Conservation (phyloP, 1,139 yeast species). For the Suhomyces yuchorum region DNA sequence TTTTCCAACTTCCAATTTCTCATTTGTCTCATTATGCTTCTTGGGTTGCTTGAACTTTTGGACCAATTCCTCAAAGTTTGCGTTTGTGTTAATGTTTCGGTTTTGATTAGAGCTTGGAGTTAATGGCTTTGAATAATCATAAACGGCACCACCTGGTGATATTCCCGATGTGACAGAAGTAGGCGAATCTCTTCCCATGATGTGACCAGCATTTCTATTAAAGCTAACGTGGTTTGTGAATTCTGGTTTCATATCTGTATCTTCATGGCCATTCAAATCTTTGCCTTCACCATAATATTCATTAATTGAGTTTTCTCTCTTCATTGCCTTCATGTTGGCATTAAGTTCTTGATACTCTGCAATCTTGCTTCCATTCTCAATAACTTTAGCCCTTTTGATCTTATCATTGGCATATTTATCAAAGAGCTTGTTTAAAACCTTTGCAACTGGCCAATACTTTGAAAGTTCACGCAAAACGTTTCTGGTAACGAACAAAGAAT, state of each 20-base stretch:
- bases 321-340: constrained; percentile 32
- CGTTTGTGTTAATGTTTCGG: background rate
- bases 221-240: constrained; percentile 9
- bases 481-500: constrained; percentile 55
- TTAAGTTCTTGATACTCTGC: constrained; percentile 42
- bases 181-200: constrained; percentile 15
- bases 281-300: constrained; percentile 19
- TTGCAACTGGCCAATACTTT: constrained; percentile 48
- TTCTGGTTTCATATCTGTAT: background rate
- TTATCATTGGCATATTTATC: constrained; percentile 52
- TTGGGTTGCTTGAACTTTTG: constrained; percentile 30
- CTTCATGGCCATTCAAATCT: background rate
- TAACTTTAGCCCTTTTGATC: constrained; percentile 45
- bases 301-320: constrained; percentile 24
- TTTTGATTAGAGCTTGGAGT: constrained; percentile 1
- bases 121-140: constrained; percentile 13
- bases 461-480: constrained; percentile 56
- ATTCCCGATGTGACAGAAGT: constrained; percentile 28
- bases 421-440: constrained; percentile 42
- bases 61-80: constrained; percentile 36
- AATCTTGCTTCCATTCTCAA: constrained; percentile 40
- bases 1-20: constrained; percentile 6
- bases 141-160: constrained; percentile 34
- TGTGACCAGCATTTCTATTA: constrained; percentile 11
- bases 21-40: constrained; percentile 9